Base-by-base conservation (phyloP, 2,329 filamentous ascomycete genomes). In the Hymenoscyphus albidus region DNA sequence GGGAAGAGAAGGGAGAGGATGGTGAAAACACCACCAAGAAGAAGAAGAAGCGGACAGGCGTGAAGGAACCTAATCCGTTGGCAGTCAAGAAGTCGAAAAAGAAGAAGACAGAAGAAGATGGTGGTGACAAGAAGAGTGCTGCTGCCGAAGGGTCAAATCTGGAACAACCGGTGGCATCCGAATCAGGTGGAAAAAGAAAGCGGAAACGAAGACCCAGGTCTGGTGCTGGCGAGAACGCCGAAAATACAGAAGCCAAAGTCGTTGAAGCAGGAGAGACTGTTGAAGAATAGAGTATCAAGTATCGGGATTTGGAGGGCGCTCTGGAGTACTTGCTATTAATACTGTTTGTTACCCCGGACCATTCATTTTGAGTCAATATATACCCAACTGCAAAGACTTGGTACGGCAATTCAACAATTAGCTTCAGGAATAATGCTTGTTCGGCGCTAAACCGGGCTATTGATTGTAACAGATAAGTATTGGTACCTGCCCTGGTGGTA, bases 1-100 rank as follows among this genome's bases (percentile, higher is more conserved):
- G 68, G 7, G 69, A 65, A 2, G 64, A 68, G 54, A 51, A 51
- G 44, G 44, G 44, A 22, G 70, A 65, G 40, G 48, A 55, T n/a
- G 66, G 59, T 14, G 69, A 42, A 40, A 65, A 62, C 9, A 71
- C 63, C 27, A 72, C 77, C 65, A 78, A 77, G 73, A 80, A 81
- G 72, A 83, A 87, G 75, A 86, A 85, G 74, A 85, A 82, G 75
- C 84, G 82, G 73, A 84, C 82, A 65, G 89, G 88, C 0, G 83
- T 82, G 3, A 91, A 90, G 74, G 86, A 83, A 22, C 88, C 88
- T 1, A 92, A 92, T 75, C 89, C 89, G 9, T 77, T 92, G 62
- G 84, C 88, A 60, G 81, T 90, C 61, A 89, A 89, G 80, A 92
- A 91, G 78, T 70, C 83, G 35, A 90, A 89, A 79, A 86, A 85